These are phyloP conservation scores for Phytophthora pluvialis DNA, from an alignment of 352 stramenopile genomes.

Conservation along the genomic window DNA sequence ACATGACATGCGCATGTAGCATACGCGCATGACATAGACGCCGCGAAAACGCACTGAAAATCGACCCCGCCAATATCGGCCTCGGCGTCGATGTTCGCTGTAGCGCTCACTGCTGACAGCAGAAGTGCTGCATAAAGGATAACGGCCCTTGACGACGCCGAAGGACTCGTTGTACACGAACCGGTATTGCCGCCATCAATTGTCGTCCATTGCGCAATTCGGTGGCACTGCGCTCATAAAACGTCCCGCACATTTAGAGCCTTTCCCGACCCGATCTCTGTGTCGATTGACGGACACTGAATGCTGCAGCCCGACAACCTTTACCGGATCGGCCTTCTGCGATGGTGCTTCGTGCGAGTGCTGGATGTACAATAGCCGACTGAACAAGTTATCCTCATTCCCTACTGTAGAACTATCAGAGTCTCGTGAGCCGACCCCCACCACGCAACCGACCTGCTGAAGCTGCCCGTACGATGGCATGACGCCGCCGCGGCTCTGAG, in stretches of 20 bases:
- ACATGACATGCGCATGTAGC: too few species aligned
- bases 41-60: too few species aligned
- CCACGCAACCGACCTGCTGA: background rate
- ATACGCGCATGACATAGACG: too few species aligned
- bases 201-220: constrained; percentile 12
- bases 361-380: too few species aligned
- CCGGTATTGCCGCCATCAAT: too few species aligned
- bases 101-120: too few species aligned
- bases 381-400: too few species aligned
- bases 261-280: constrained; percentile 10
- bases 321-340: constrained; percentile 8
- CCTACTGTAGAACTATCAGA: background rate
- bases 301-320: constrained; percentile 1
- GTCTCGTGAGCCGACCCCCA: background rate
- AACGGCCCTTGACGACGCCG: too few species aligned
- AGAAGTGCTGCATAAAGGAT: too few species aligned
- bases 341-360: background rate
- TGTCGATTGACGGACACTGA: constrained; percentile 4
- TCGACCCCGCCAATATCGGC: too few species aligned
- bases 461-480: constrained; percentile 30
- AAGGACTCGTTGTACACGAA: too few species aligned
- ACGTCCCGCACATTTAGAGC: background rate
- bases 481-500: constrained; percentile 10
- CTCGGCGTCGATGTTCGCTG: too few species aligned
- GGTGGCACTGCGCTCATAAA: constrained; percentile 21